Evolutionary conservation across 176 grass and related monocot genomes (phyloP).

Genomic region (Aegilops bicornis): DNA sequence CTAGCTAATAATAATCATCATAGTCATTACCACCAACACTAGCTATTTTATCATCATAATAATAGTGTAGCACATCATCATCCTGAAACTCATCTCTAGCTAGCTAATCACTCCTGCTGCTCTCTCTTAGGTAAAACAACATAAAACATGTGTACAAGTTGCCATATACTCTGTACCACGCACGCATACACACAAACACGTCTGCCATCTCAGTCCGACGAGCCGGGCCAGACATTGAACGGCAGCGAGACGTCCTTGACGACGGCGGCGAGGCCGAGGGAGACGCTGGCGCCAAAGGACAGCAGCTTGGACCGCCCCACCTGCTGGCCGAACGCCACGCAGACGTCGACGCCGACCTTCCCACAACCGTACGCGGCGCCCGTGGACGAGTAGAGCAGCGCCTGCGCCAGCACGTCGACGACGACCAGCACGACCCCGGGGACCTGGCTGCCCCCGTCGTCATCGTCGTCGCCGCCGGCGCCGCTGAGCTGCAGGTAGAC

Average conservation of each 20-base stretch:
- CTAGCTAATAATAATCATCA: no score
- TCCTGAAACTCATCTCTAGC: no score
- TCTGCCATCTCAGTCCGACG: background rate
- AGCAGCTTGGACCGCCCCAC: conserved; percentile 8
- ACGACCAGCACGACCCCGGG: background rate
- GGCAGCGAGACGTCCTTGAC: conserved; percentile 10
- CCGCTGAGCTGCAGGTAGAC: conserved; percentile 17
- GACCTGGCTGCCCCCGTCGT: background rate
- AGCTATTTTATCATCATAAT: no score
- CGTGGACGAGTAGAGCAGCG: conserved; percentile 15
- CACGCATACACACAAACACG: background rate
- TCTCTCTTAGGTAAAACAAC: no score
- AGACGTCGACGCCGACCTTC: background rate
- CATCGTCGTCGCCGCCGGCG: background rate
- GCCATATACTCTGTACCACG: no score
- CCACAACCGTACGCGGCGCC: background rate
- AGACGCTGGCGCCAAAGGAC: background rate
- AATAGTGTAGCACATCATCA: no score
- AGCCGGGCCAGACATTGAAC: conserved; percentile 15
- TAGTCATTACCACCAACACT: no score
- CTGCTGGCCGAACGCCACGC: background rate
- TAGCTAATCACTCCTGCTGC: no score
- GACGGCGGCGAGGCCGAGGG: background rate
- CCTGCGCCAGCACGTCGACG: conserved; percentile 19
- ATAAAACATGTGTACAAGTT: no score